These are phyloP conservation scores for Aphanomyces astaci DNA, from an alignment of 352 stramenopile genomes.

Conservation along the genomic window DNA sequence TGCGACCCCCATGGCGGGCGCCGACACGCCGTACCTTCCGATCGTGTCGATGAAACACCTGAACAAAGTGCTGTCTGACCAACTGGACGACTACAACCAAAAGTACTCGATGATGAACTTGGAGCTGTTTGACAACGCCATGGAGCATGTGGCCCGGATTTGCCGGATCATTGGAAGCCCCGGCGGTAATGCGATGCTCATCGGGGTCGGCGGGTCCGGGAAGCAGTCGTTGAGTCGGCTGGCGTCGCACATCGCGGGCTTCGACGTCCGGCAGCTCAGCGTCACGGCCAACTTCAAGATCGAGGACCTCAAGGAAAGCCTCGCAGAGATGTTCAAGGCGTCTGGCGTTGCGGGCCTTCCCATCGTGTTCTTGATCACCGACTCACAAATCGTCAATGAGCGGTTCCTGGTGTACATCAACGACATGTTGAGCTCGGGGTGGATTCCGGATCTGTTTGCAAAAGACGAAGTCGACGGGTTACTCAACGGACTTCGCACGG, in stretches of 20 bases:
- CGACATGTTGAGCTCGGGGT: constrained; percentile 93
- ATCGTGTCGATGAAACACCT: constrained; percentile 76
- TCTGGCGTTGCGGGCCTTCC: constrained; percentile 90
- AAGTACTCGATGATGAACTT: constrained; percentile 98
- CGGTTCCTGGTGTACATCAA: constrained; percentile 99
- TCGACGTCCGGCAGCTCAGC: constrained; percentile 92
- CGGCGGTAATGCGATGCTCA: constrained; percentile 95
- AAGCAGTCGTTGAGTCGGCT: constrained; percentile 96
- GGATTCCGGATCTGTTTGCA: constrained; percentile 95
- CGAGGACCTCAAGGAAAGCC: constrained; percentile 95
- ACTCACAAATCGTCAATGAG: constrained; percentile 98
- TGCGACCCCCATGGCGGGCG: constrained; percentile 52
- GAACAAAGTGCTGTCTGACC: constrained; percentile 88
- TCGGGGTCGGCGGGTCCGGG: constrained; percentile 93
- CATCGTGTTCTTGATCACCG: constrained; percentile 96
- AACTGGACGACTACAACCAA: constrained; percentile 95
- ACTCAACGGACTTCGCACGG: constrained; percentile 83
- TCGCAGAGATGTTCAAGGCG: constrained; percentile 95
- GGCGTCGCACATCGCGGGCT: constrained; percentile 94
- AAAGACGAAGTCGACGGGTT: constrained; percentile 96
- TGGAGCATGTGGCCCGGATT: constrained; percentile 95
- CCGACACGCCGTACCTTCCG: constrained; percentile 62
- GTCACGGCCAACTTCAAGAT: constrained; percentile 95
- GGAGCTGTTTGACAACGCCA: constrained; percentile 96
- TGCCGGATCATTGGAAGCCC: constrained; percentile 95